Conservation (phyloP, 257 asterid genomes). For the Mitragyna speciosa region DNA sequence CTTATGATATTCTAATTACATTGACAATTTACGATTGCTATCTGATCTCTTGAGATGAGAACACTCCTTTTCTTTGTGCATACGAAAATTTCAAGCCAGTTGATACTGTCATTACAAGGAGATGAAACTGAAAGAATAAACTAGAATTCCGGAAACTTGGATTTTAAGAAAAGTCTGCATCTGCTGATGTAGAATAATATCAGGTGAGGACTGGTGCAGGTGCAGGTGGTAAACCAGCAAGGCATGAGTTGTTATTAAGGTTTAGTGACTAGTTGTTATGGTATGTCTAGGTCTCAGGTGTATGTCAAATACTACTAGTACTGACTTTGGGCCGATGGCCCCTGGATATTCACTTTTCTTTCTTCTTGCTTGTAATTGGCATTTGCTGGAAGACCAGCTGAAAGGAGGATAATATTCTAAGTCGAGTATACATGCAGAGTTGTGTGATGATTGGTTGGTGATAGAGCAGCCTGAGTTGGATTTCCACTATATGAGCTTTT, state of each 20-base stretch:
- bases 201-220: constrained; percentile 5
- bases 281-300: neutral
- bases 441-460: constrained; percentile 5
- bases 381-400: neutral
- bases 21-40: neutral
- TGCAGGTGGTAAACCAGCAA: neutral
- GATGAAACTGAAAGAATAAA: neutral
- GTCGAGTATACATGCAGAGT: neutral
- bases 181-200: constrained; percentile 1
- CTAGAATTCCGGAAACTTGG: neutral
- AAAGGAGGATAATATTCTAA: neutral
- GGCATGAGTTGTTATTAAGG: neutral
- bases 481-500: constrained; percentile 16
- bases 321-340: neutral
- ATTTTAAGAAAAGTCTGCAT: neutral
- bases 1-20: neutral
- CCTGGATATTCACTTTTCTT: neutral
- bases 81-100: neutral
- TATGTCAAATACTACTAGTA: neutral
- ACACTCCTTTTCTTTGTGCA: neutral
- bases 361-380: neutral
- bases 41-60: neutral
- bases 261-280: neutral
- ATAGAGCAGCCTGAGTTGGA: constrained; percentile 18
- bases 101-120: no score